phyloP scores from a whole-genome alignment of 495 filamentous ascomycete species.

The Tirmania nivea region DNA sequence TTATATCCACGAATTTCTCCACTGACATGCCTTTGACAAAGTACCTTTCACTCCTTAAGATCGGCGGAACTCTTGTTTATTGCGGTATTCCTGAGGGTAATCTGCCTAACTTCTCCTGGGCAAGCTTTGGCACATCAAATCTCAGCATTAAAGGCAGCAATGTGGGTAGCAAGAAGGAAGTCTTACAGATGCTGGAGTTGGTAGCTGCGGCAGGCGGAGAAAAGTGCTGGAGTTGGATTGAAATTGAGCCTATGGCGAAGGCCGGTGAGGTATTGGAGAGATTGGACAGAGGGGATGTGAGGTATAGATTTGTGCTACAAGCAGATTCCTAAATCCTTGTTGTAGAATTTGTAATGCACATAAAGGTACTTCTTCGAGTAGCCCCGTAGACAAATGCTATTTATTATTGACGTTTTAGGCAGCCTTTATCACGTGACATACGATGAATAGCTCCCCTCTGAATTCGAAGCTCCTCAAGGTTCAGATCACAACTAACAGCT shows the following conservation, averaged over 20 bases:
- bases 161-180: slow-evolving; percentile 54
- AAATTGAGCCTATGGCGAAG: slow-evolving; percentile 18
- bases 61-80: slow-evolving; percentile 63
- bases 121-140: slow-evolving; percentile 55
- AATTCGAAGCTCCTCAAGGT: too few relatives aligned
- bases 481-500: too few relatives aligned
- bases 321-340: too few relatives aligned
- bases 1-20: slow-evolving; percentile 34
- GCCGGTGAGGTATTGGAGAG: slow-evolving; percentile 43
- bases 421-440: too few relatives aligned
- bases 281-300: slow-evolving; percentile 49
- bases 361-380: too few relatives aligned
- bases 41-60: slow-evolving; percentile 59
- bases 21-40: slow-evolving; percentile 35
- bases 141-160: slow-evolving; percentile 64
- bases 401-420: too few relatives aligned
- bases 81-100: slow-evolving; percentile 68
- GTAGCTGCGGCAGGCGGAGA: slow-evolving; percentile 35
- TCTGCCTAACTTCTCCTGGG: slow-evolving; percentile 50
- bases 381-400: too few relatives aligned
- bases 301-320: slow-evolving; percentile 15
- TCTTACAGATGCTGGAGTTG: slow-evolving; percentile 61
- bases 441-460: too few relatives aligned
- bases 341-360: too few relatives aligned
- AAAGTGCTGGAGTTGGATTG: too few relatives aligned